These are phyloP conservation scores for Nevesoporus exiguus DNA, from an alignment of 768 basidiomycete genomes.

Conservation along the genomic window DNA sequence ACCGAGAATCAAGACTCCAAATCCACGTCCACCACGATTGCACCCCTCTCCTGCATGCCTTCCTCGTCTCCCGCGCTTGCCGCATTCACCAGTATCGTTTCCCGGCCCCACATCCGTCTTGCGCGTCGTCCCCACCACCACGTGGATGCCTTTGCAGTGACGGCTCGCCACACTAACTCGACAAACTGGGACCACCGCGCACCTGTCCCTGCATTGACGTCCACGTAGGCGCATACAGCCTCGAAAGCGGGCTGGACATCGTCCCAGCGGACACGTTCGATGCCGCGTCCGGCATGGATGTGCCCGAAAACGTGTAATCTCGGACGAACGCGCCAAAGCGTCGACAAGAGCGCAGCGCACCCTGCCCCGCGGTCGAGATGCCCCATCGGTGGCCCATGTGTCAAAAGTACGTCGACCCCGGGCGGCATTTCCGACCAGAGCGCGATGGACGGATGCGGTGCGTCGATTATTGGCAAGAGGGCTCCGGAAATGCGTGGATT, in stretches of 20 bases:
- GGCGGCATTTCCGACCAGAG: slow-evolving; percentile 32
- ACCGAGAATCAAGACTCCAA: slow-evolving; percentile 2
- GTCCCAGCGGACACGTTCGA: slow-evolving; percentile 34
- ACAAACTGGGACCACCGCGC: slow-evolving; percentile 16
- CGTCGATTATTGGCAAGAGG: background rate
- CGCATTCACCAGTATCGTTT: slow-evolving; percentile 33
- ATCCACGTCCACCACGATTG: slow-evolving; percentile 28
- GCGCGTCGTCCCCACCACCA: slow-evolving; percentile 11
- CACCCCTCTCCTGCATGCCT: slow-evolving; percentile 13
- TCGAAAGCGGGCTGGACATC: slow-evolving; percentile 31
- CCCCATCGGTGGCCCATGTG: slow-evolving; percentile 39
- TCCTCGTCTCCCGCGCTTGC: slow-evolving; percentile 26
- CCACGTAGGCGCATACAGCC: slow-evolving; percentile 18
- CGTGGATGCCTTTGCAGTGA: slow-evolving; percentile 1
- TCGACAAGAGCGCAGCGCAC: slow-evolving; percentile 32
- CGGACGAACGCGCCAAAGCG: slow-evolving; percentile 35
- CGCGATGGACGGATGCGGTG: background rate
- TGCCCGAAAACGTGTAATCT: slow-evolving; percentile 42
- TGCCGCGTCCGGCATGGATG: slow-evolving; percentile 37
- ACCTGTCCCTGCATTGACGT: slow-evolving; percentile 1
- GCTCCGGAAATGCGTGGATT: background rate
- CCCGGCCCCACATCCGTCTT: slow-evolving; percentile 7
- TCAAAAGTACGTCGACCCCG: slow-evolving; percentile 39
- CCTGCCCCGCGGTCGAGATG: slow-evolving; percentile 34
- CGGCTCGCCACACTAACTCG: slow-evolving; percentile 11